Evolutionary conservation across 345 rosid genomes (phyloP), one percentile per base, ranked within the genome.

Genomic region (Melastoma malabathricum): DNA sequence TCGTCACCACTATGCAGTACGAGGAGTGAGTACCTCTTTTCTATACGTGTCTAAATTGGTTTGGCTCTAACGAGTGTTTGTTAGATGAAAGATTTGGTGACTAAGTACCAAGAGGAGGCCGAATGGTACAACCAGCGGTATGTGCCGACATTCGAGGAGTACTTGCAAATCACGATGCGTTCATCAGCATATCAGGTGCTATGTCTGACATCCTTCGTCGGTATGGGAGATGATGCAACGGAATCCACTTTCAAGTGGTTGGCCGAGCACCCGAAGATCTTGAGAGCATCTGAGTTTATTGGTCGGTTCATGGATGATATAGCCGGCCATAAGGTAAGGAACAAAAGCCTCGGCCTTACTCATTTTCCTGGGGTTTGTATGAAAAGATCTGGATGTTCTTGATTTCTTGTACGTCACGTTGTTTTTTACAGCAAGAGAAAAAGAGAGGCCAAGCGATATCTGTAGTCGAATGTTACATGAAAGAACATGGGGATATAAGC

Each of bases 381-480:
- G 25, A 22, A 22, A 18, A 27, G 27, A 13, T 27, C 22, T 10
- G 22, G 27, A 6, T 20, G 16, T 6, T 48, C 3, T 12, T 4
- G 16, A 2, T 20, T 14, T 27, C 22, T 48, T 48, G 10, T 22
- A 1, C 27, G 27, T 5, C 27, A 5, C 13, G 16, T 22, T 49
- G 8, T 49, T 49, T 13, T 49, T 22, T 19, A 44, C 31, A 57
- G 60, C 39, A 46, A 5, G 60, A 57, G 50, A 27, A 57, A 38
- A 48, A 47, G 46, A 48, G 52, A 56, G 64, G 50, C 2, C 73
- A 67, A 13, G 47, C 43, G 3, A 52, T 72, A 1, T 64, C 74
- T 0, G 15, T 46, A 1, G 43, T 77, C 0, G 75, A 77, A 7
- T 74, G 73, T 38, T 68, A 59, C 70, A 56, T 60, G 68, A 66